Evolutionary conservation across 202 grass and related monocot species (phyloP).

Genomic region (Musa balbisiana): DNA sequence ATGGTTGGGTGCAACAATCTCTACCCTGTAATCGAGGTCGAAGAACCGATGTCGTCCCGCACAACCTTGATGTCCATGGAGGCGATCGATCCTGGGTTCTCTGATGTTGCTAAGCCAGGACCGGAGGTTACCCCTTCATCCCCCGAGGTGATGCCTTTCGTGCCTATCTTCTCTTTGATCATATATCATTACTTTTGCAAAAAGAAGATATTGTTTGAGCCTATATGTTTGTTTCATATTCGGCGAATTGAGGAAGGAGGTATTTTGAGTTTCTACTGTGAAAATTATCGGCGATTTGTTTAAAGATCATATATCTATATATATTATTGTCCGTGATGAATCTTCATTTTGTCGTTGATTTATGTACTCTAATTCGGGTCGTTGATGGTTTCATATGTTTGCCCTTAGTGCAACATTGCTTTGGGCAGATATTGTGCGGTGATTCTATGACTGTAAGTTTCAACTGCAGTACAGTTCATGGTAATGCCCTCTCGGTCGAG

Average conservation of each 20-base stretch:
- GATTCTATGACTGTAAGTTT: too few relatives aligned
- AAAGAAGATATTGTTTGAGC: neutral
- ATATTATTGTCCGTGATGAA: too few relatives aligned
- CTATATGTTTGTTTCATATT: too few relatives aligned
- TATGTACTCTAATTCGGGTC: too few relatives aligned
- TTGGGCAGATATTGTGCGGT: too few relatives aligned
- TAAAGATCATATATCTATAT: too few relatives aligned
- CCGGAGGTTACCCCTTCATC: slow-evolving; percentile 10
- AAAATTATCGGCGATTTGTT: neutral
- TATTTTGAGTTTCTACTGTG: slow-evolving; percentile 6
- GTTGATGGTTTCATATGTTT: too few relatives aligned
- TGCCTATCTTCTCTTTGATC: neutral
- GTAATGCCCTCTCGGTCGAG: too few relatives aligned
- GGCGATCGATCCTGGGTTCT: slow-evolving; percentile 7
- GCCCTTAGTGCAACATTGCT: too few relatives aligned
- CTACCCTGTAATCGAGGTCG: slow-evolving; percentile 27
- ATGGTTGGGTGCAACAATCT: slow-evolving; percentile 3
- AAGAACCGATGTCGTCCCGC: slow-evolving; percentile 3
- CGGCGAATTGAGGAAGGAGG: too few relatives aligned
- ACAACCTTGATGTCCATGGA: slow-evolving; percentile 7
- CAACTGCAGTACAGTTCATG: too few relatives aligned
- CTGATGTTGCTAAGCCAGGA: neutral
- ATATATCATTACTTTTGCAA: neutral
- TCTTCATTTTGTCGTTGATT: too few relatives aligned
- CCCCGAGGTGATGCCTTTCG: slow-evolving; percentile 19